These are phyloP conservation scores for Aspergillus egyptiacus DNA, from an alignment of 495 filamentous ascomycete species.

Conservation along the genomic window DNA sequence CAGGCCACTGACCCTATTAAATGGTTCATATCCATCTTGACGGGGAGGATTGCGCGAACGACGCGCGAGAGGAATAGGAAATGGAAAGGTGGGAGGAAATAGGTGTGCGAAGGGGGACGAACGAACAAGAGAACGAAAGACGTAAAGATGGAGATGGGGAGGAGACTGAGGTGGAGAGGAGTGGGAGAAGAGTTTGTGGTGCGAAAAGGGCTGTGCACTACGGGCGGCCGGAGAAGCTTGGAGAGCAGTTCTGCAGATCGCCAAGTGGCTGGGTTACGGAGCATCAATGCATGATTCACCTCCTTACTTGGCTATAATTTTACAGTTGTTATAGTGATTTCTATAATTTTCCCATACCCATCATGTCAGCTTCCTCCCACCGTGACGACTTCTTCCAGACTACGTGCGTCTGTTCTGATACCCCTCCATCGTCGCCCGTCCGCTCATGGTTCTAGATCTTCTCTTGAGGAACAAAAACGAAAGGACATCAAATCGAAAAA, in stretches of 20 bases:
- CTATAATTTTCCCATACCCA: neutral
- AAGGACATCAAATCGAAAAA: constrained; percentile 77
- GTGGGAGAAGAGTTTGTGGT: constrained; percentile 29
- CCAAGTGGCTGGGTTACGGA: no score
- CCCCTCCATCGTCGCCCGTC: neutral
- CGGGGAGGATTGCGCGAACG: constrained; percentile 33
- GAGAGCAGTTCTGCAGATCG: constrained; percentile 34
- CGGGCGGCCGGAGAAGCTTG: constrained; percentile 34
- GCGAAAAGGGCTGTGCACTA: constrained; percentile 29
- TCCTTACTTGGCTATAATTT: neutral
- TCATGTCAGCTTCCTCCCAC: constrained; percentile 61
- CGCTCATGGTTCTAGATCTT: constrained; percentile 47
- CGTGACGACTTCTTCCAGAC: constrained; percentile 86
- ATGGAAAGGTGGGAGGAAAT: constrained; percentile 9
- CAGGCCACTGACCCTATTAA: constrained; percentile 46
- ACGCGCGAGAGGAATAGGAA: constrained; percentile 19
- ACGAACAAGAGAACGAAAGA: constrained; percentile 19
- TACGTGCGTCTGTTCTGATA: constrained; percentile 46
- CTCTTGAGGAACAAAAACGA: constrained; percentile 64
- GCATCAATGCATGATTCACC: no score
- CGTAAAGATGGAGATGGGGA: constrained; percentile 19
- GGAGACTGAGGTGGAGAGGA: constrained; percentile 1
- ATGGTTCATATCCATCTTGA: constrained; percentile 50
- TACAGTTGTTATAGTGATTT: no score
- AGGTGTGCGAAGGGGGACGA: constrained; percentile 5